A percentile compares a stretch with the other conserved stretches of the same genome.
Evolutionary conservation across 768 basidiomycete species (phyloP).

Genomic region (Pisolithus tinctorius): DNA sequence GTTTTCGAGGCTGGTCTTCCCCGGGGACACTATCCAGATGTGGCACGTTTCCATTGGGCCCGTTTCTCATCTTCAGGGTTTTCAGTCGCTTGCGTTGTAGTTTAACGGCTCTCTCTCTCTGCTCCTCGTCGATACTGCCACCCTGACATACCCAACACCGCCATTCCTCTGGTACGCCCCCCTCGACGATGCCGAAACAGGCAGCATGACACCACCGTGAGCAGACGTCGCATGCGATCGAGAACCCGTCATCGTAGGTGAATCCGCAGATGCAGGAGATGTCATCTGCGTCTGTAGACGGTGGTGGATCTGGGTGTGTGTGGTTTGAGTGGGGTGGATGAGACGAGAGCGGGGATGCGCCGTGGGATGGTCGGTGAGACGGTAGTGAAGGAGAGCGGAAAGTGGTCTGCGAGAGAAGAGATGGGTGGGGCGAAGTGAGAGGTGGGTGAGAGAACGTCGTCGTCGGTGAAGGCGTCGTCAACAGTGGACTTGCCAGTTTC

Average conservation of each 20-base stretch:
- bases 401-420: constrained; percentile 14
- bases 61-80: constrained; percentile 24
- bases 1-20: constrained; percentile 15
- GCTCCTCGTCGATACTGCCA: constrained; percentile 30
- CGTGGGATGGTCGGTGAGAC: neutral
- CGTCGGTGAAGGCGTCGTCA: constrained; percentile 15
- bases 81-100: constrained; percentile 36
- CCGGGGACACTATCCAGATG: neutral
- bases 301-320: constrained; percentile 9
- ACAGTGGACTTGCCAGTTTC: neutral
- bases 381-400: constrained; percentile 15
- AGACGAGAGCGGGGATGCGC: neutral
- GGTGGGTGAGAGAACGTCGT: constrained; percentile 8
- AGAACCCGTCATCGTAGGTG: constrained; percentile 74
- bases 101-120: constrained; percentile 42
- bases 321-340: neutral
- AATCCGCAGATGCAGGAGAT: constrained; percentile 73
- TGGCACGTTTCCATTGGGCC: constrained; percentile 14
- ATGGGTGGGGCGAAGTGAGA: constrained; percentile 3
- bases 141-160: constrained; percentile 66
- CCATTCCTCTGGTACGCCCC: constrained; percentile 67
- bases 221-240: constrained; percentile 80
- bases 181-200: constrained; percentile 61
- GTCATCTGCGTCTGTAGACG: constrained; percentile 33
- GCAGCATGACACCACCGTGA: constrained; percentile 79